Base-by-base conservation (phyloP, 1,284 basidiomycete genomes). In the Ganoderma leucocontextum region DNA sequence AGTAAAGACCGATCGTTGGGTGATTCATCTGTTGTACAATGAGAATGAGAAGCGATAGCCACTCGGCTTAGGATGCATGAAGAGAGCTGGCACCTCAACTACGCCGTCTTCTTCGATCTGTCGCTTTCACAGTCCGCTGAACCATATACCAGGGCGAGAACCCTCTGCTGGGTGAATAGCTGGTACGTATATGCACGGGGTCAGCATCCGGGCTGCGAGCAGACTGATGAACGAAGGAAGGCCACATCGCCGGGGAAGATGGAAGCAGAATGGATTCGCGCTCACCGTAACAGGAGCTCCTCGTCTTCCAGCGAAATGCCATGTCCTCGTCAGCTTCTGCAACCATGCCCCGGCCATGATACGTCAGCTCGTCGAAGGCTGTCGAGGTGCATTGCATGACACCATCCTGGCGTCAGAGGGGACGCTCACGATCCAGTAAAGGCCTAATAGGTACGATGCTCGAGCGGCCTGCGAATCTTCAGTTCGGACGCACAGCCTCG, bases 11-110 rank as follows among this genome's bases (percentile, higher is more conserved):
- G 52, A 33, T 19, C 44, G 42, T 36, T 41, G 35, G 38, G 49
- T 59, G 52, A 39, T 66, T 65, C 52, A 66, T 62, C 53, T 73
- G 65, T 59, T 71, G 69, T 8, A 70, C 70, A 33, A 71, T 41
- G 8, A 71, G 44, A 15, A 69, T 39, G 71, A 29, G n/a, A 70
- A 67, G 15, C 44, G 47, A 53, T 64, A 29, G 63, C 22, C 57
- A 33, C 29, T 71, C 66, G 22, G 49, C 47, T 71, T 70, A 15
- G 63, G 53, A 15, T 66, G 59, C 8, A 71, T 52, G 22, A 65
- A 64, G 9, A 70, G 65, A 39, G 61, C 33, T 17, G 69, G 65
- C 19, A 62, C 58, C 57, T 68, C 60, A 8, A 58, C 17, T 4
- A 61, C 29, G 12, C 38, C 36, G n/a, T 68, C 38, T 35, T 49